Percentiles rank a stretch among this genome's conserved stretches.
These are phyloP conservation scores for Pseudisothecium myosuroides DNA, from an alignment of 225 moss, liverwort and hornwort genomes.

Conservation along the genomic window DNA sequence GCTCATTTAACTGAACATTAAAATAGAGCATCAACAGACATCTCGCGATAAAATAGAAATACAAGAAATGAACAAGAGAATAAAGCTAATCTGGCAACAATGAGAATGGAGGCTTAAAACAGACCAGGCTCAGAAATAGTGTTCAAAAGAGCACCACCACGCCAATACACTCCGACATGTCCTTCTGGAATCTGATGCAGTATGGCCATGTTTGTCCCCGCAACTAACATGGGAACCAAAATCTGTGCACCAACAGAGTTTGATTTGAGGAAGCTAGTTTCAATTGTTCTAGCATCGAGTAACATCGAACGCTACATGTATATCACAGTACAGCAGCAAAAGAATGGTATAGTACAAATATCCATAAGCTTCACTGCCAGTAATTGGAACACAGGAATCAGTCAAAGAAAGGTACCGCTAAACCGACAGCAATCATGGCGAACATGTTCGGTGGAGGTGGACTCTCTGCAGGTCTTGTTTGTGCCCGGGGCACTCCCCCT, in stretches of 20 bases:
- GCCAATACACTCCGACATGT: conserved; percentile 97
- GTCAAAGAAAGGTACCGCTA: conserved; percentile 21
- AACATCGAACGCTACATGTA: not conserved
- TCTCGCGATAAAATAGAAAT: not conserved
- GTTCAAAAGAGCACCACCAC: conserved; percentile 90
- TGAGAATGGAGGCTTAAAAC: not conserved
- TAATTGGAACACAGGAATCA: not conserved
- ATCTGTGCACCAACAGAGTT: conserved; percentile 32
- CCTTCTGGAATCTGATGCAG: conserved; percentile 97
- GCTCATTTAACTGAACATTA: not conserved
- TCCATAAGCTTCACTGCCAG: not conserved
- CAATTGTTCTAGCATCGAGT: not conserved
- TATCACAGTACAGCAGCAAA: not conserved
- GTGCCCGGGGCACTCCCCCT: conserved; percentile 13
- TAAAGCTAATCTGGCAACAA: not conserved
- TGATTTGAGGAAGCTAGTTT: not conserved
- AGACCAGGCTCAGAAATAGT: conserved; percentile 74
- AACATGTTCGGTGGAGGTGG: conserved; percentile 26
- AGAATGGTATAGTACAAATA: not conserved
- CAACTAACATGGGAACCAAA: conserved; percentile 48
- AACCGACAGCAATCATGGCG: conserved; percentile 29
- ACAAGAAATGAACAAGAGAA: not conserved
- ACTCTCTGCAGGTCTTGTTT: conserved; percentile 16
- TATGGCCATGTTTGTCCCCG: conserved; percentile 61
- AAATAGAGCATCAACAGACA: not conserved